These are phyloP conservation scores for Vaccinium vitisidaea DNA, from an alignment of 148 eudicot species.

Conservation along the genomic window DNA sequence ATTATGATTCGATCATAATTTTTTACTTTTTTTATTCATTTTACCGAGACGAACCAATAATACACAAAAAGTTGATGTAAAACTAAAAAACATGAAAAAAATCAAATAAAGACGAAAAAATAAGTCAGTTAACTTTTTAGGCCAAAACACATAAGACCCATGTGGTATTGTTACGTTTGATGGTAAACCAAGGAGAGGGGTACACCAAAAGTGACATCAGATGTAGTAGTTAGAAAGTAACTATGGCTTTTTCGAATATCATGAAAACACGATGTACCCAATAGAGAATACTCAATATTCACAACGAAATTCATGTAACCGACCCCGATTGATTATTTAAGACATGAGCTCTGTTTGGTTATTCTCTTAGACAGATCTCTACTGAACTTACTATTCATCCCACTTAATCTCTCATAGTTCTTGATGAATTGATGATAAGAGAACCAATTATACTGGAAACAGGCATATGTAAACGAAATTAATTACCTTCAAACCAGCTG, in stretches of 20 bases:
- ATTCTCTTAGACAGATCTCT: not conserved
- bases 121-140: too few species aligned
- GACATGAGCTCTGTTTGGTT: not conserved
- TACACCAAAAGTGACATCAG: not conserved
- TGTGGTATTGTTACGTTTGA: not conserved
- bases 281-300: not conserved
- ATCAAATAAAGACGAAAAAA: too few species aligned
- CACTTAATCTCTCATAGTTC: not conserved
- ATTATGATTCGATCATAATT: too few species aligned
- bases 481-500: constrained; percentile 4
- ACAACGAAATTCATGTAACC: too few species aligned
- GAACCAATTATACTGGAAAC: not conserved
- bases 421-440: not conserved
- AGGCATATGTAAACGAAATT: not conserved
- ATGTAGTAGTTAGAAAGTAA: not conserved
- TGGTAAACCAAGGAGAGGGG: not conserved
- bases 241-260: not conserved
- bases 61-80: too few species aligned
- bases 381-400: not conserved
- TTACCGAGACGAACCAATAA: too few species aligned
- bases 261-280: not conserved
- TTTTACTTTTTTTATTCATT: too few species aligned
- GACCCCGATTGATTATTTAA: not conserved
- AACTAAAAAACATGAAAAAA: too few species aligned
- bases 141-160: not conserved